Conservation (phyloP, 441 rosid genomes). For the Raphanus hybrid region DNA sequence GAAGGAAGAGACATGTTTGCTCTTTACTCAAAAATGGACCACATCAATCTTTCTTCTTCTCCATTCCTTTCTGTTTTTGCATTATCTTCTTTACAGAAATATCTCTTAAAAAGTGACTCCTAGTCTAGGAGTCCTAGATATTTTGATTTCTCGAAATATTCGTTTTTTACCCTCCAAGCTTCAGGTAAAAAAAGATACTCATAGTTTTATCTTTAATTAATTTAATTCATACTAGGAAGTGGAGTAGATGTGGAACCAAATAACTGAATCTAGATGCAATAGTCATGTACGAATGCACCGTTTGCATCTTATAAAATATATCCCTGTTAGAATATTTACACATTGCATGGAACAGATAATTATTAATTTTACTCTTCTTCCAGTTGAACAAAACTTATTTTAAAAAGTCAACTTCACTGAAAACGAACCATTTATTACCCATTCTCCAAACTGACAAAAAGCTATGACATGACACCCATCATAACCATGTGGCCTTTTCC, state of each 20-base stretch:
- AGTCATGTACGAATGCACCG: no score
- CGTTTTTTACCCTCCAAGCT: slow-evolving; percentile 1
- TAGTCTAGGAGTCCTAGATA: neutral
- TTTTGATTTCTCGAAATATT: neutral
- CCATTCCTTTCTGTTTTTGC: slow-evolving; percentile 13
- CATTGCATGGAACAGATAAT: neutral
- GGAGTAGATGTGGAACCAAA: no score
- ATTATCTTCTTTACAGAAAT: slow-evolving; percentile 25
- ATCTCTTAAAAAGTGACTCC: neutral
- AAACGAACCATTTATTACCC: slow-evolving; percentile 14
- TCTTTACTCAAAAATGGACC: slow-evolving; percentile 41
- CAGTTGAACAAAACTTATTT: neutral
- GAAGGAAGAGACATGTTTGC: slow-evolving; percentile 40
- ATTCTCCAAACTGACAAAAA: slow-evolving; percentile 35
- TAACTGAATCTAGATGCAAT: no score
- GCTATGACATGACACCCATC: slow-evolving; percentile 39
- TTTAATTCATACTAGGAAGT: no score
- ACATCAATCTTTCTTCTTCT: slow-evolving; percentile 32
- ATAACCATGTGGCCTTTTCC: slow-evolving; percentile 35
- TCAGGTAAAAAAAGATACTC: neutral
- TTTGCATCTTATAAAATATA: no score
- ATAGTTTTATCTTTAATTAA: neutral
- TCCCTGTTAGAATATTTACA: neutral
- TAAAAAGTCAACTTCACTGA: neutral
- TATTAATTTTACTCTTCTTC: slow-evolving; percentile 2